These are phyloP conservation scores for Fusarium protoensiforme DNA, from an alignment of 2,329 filamentous ascomycete genomes.

Conservation along the genomic window DNA sequence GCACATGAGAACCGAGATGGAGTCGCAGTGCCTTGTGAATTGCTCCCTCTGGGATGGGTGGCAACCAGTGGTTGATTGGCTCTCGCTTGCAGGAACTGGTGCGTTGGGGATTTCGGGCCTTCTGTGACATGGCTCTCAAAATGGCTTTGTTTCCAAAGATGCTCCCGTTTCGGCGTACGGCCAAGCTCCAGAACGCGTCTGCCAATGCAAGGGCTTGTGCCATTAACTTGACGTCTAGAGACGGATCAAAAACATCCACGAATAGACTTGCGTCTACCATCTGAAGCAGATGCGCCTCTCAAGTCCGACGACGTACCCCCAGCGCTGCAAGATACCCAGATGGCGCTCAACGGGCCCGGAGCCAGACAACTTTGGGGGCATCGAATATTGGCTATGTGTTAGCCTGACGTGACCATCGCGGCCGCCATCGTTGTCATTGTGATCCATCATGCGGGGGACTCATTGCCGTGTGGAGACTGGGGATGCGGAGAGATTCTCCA, in stretches of 20 bases:
- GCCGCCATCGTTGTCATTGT: slow-evolving; percentile 16
- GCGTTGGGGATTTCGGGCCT: not conserved
- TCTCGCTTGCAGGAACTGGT: not conserved
- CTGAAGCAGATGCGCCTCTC: slow-evolving; percentile 13
- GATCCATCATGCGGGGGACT: slow-evolving; percentile 31
- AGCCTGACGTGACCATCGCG: not conserved
- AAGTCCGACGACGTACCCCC: slow-evolving; percentile 3
- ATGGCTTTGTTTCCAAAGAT: not conserved
- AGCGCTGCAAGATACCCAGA: slow-evolving; percentile 16
- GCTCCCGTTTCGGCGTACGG: not conserved
- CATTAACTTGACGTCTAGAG: slow-evolving; percentile 3
- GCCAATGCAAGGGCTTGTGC: not conserved
- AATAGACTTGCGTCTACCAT: slow-evolving; percentile 22
- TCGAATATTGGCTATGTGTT: slow-evolving; percentile 13
- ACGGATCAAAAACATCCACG: slow-evolving; percentile 36
- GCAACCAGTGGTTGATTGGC: not conserved
- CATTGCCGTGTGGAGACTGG: slow-evolving; percentile 35
- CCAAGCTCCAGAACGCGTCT: slow-evolving; percentile 3
- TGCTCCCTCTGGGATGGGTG: not conserved
- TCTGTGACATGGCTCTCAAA: not conserved
- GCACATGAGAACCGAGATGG: slow-evolving; percentile 21
- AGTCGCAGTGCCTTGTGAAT: slow-evolving; percentile 5
- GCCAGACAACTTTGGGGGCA: slow-evolving; percentile 27
- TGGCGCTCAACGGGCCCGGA: not conserved
- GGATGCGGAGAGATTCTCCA: slow-evolving; percentile 39